phyloP scores from a whole-genome alignment of 2,329 filamentous ascomycete genomes.

The Xylariaceae sp. region DNA sequence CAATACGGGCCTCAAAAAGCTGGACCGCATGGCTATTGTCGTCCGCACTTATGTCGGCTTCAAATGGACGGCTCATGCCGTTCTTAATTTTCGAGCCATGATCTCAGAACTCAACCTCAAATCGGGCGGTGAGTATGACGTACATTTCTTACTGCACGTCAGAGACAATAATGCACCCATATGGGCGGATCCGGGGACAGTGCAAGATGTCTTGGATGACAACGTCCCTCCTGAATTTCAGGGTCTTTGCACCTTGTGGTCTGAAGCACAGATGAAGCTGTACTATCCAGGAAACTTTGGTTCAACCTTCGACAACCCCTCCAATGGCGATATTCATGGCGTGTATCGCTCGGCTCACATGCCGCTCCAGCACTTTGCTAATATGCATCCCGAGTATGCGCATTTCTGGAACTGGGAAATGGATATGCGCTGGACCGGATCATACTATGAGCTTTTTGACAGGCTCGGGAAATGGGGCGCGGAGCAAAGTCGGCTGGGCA shows the following conservation, averaged over 20 bases:
- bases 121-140: slow-evolving; percentile 75
- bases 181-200: slow-evolving; percentile 73
- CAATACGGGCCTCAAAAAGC: slow-evolving; percentile 31
- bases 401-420: slow-evolving; percentile 71
- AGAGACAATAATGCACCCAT: slow-evolving; percentile 75
- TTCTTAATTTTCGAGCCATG: slow-evolving; percentile 77
- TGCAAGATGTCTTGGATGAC: slow-evolving; percentile 64
- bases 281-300: slow-evolving; percentile 71
- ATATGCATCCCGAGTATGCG: slow-evolving; percentile 59
- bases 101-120: slow-evolving; percentile 73
- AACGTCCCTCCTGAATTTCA: slow-evolving; percentile 71
- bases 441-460: slow-evolving; percentile 70
- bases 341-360: slow-evolving; percentile 65
- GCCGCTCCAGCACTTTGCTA: slow-evolving; percentile 60
- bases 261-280: slow-evolving; percentile 75
- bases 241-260: slow-evolving; percentile 78
- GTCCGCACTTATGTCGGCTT: slow-evolving; percentile 79
- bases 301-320: slow-evolving; percentile 58
- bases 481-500: slow-evolving; percentile 62
- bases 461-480: slow-evolving; percentile 63
- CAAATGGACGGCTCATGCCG: slow-evolving; percentile 70
- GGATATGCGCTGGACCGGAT: slow-evolving; percentile 61
- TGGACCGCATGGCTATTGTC: slow-evolving; percentile 66
- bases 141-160: slow-evolving; percentile 83
- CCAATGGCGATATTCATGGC: slow-evolving; percentile 57